Evolutionary conservation across 106 monocot genomes (phyloP), one percentile per base, ranked within the genome.

Genomic region (Phalaenopsis equestris): DNA sequence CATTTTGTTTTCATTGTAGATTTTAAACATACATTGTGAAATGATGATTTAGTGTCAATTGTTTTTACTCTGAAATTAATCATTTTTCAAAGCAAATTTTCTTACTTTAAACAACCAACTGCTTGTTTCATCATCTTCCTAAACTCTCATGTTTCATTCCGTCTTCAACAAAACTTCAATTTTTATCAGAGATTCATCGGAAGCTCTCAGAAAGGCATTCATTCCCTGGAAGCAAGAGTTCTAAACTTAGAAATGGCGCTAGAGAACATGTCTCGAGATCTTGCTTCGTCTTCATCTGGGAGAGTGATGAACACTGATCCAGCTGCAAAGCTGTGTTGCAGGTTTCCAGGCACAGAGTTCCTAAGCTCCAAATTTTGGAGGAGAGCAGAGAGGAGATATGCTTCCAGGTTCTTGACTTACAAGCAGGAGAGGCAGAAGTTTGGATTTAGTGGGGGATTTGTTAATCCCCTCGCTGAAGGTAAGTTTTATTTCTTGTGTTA

Each of bases 201-300:
- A 73, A 92, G 75, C 84, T 98, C 97, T 9, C 90, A 98, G 70
- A 92, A 84, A 79, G 94, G 94, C 39, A 89, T 98, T 15, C 92
- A 85, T 49, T 87, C 94, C n/a, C 79, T 98, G 64, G 97, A 98
- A 84, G 84, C 86, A 73, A 89, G 94, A 87, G 97, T 98, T 3
- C 90, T 89, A 56, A 89, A 92, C 42, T 41, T 98, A 19, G 97
- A 98, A 81, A 89, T 89, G 83, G 88, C 88, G 41, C 47, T 98
- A 24, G 87, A 94, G 76, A 92, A 89, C 55, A 94, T 98, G 56
- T 98, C 94, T 2, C 91, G 81, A n/a, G 89, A 92, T 77, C 70
- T 94, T 76, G 86, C 85, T 2, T 52, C 52, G 14, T 55, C 83
- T 58, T 88, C 94, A 55, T 82, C 86, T 11, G 85, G 89, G 79